Base-by-base conservation (phyloP, 768 basidiomycete genomes). In the Hysterangium stoloniferum region DNA sequence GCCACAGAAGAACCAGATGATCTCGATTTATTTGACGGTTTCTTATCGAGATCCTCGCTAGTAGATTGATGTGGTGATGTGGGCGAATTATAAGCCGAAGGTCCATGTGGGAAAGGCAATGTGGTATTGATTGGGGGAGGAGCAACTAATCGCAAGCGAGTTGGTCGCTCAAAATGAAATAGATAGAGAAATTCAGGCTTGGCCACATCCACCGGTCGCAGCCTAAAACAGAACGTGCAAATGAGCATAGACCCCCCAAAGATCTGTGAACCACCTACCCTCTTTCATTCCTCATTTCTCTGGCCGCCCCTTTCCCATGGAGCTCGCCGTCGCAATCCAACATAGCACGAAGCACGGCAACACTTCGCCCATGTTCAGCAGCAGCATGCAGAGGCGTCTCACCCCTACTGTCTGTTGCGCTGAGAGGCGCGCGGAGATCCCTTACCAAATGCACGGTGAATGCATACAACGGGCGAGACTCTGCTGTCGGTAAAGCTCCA, bases 331-430 rank as follows among this genome's bases (percentile, higher is more conserved):
- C 86, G 56, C 77, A 82, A 38, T 82, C 76, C 40, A 89, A 70
- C 52, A 89, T 69, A 35, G 82, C 73, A 47, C 71, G 68, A 35
- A 88, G 64, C 17, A 87, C 64, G 47, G 82, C 79, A 17, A 80
- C 66, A 63, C 75, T 84, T 48, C 74, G 68, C 40, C 86, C 86
- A 56, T 78, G 77, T 58, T 86, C 84, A 11, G 86, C 86, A 41
- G 85, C 86, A 53, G 86, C 68, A 68, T 89, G 86, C 43, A 89
- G 71, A 68, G 84, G 86, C 3, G 86, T 88, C 60, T 89, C 85
- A 56, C 79, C 78, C 47, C 81, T 65, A 55, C 67, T 75, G 63
- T 88, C 84, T 40, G 71, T 67, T 17, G 86, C 82, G 25, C 77
- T 71, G 35, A 89, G 62, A 0, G 86, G 85, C 5, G 82, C 80